Evolutionary conservation across 2,329 filamentous ascomycete species (phyloP).

Genomic region (Ascochyta clinopodiicola): DNA sequence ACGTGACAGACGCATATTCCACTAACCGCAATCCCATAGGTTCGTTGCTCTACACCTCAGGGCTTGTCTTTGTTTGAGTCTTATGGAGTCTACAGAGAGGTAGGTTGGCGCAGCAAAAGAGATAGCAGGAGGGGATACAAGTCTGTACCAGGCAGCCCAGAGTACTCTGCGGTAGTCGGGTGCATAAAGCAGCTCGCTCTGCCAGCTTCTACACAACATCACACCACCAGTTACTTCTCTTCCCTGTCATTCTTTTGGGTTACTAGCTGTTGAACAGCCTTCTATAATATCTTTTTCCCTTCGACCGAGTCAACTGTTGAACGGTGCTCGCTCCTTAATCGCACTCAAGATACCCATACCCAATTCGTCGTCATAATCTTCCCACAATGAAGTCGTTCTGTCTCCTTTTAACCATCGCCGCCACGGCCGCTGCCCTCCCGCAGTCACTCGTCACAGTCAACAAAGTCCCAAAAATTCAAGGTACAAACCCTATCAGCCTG

Average conservation of each 20-base stretch:
- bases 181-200: constrained; percentile 11
- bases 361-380: not conserved
- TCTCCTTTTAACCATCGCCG: constrained; percentile 20
- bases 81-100: constrained; percentile 15
- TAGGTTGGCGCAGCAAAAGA: constrained; percentile 11
- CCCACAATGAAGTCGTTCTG: constrained; percentile 25
- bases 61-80: constrained; percentile 23
- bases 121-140: constrained; percentile 4
- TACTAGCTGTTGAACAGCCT: constrained; percentile 34
- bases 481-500: constrained; percentile 3
- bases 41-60: constrained; percentile 8
- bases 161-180: not conserved
- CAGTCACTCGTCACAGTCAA: constrained; percentile 2
- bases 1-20: constrained; percentile 19
- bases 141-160: constrained; percentile 6
- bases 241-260: constrained; percentile 29
- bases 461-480: constrained; percentile 6
- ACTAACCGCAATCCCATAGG: constrained; percentile 15
- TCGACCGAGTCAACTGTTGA: constrained; percentile 31
- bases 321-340: constrained; percentile 22
- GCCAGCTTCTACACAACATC: constrained; percentile 8
- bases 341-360: constrained; percentile 2
- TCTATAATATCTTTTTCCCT: constrained; percentile 19
- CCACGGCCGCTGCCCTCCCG: constrained; percentile 25
- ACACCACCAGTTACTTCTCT: constrained; percentile 8